phyloP scores from a whole-genome alignment of 2,329 filamentous ascomycete genomes.

The Trichoderma brevicompactum region DNA sequence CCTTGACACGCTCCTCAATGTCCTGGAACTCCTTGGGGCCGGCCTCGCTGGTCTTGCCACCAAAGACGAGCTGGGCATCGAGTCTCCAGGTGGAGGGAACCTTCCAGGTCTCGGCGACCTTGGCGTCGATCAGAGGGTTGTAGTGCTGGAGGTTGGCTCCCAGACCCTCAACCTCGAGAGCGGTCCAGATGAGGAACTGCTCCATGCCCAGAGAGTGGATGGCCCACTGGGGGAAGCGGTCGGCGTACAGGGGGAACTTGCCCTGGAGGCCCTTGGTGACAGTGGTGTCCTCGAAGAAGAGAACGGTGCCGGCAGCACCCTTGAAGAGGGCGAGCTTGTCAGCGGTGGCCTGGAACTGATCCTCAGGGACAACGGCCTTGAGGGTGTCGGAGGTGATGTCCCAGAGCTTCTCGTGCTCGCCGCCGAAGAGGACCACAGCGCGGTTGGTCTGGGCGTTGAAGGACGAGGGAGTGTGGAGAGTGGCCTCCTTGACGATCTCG shows the following conservation, averaged over 20 bases:
- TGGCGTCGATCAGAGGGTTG: slow-evolving; percentile 80
- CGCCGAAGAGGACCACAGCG: slow-evolving; percentile 75
- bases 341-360: slow-evolving; percentile 60
- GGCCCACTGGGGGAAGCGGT: slow-evolving; percentile 79
- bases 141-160: slow-evolving; percentile 93
- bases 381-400: slow-evolving; percentile 64
- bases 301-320: slow-evolving; percentile 76
- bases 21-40: slow-evolving; percentile 68
- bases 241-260: slow-evolving; percentile 73
- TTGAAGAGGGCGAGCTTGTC: slow-evolving; percentile 61
- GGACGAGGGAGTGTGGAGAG: slow-evolving; percentile 73
- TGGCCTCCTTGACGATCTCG: slow-evolving; percentile 66
- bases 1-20: slow-evolving; percentile 69
- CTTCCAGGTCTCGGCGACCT: slow-evolving; percentile 70
- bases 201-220: slow-evolving; percentile 77
- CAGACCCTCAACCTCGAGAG: slow-evolving; percentile 80
- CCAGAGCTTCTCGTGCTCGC: slow-evolving; percentile 89
- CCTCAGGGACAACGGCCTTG: slow-evolving; percentile 63
- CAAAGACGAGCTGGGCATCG: slow-evolving; percentile 84
- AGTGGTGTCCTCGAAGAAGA: slow-evolving; percentile 83
- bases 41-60: slow-evolving; percentile 60
- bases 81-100: slow-evolving; percentile 75
- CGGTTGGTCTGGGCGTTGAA: slow-evolving; percentile 92
- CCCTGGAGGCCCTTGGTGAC: slow-evolving; percentile 68
- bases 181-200: slow-evolving; percentile 80